A percentile compares a stretch with the other conserved stretches of the same genome.
Conservation (phyloP, 1,284 basidiomycete species). For the Paramarasmius palmivorus region DNA sequence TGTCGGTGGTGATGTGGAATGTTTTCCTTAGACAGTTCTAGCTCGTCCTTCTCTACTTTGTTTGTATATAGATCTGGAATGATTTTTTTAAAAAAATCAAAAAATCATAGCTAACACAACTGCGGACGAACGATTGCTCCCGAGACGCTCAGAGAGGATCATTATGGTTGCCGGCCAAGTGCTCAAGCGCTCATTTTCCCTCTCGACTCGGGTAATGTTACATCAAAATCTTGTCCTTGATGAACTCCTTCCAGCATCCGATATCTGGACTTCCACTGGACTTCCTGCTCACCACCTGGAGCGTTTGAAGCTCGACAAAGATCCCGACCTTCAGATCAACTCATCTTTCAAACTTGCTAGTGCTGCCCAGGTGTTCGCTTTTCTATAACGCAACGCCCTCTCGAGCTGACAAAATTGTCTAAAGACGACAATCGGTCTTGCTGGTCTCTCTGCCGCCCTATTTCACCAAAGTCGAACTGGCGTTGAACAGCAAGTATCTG, state of each 20-base stretch:
- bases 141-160: too few relatives aligned
- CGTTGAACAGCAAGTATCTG: conserved; percentile 46
- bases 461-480: conserved; percentile 50
- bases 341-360: conserved; percentile 20
- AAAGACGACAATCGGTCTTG: conserved; percentile 52
- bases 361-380: conserved; percentile 44
- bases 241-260: background rate
- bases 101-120: too few relatives aligned
- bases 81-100: too few relatives aligned
- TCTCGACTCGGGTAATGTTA: too few relatives aligned
- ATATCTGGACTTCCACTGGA: conserved; percentile 7
- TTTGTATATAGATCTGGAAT: too few relatives aligned
- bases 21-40: too few relatives aligned
- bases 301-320: conserved; percentile 3
- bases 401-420: background rate
- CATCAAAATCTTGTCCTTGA: too few relatives aligned
- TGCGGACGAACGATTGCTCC: too few relatives aligned
- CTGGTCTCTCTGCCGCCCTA: conserved; percentile 53
- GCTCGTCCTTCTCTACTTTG: too few relatives aligned
- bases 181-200: too few relatives aligned
- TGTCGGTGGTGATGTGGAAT: too few relatives aligned
- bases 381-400: background rate
- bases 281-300: conserved; percentile 5
- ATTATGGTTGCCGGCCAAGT: too few relatives aligned
- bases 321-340: conserved; percentile 6